These are phyloP conservation scores for Prunus padus DNA, from an alignment of 306 rosid genomes.

Conservation along the genomic window DNA sequence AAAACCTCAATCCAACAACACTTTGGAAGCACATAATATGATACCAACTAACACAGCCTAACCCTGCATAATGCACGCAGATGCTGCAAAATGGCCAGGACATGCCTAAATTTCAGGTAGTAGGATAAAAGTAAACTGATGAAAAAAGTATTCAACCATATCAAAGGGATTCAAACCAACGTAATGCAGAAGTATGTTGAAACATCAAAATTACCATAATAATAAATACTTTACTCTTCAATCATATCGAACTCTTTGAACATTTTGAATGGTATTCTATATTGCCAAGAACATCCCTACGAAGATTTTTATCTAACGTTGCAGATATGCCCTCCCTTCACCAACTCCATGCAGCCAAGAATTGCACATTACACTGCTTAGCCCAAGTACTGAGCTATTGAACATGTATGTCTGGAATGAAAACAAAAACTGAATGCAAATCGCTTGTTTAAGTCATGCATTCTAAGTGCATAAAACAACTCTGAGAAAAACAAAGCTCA, in stretches of 20 bases:
- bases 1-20: background rate
- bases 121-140: background rate
- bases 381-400: background rate
- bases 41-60: background rate
- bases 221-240: too few species aligned
- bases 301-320: background rate
- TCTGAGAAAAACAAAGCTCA: constrained; percentile 21
- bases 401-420: background rate
- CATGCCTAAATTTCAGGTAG: background rate
- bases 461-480: background rate
- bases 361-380: constrained; percentile 9
- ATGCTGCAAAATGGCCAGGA: background rate
- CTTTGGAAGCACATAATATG: background rate
- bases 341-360: background rate
- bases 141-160: background rate
- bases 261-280: background rate
- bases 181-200: background rate
- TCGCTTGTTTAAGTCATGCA: background rate
- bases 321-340: background rate
- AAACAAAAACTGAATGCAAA: constrained; percentile 5
- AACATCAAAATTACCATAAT: background rate
- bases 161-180: background rate
- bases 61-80: background rate
- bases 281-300: background rate
- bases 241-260: background rate